These are phyloP conservation scores for Erysimum cheiranthoides DNA, from an alignment of 345 rosid species.

Conservation along the genomic window DNA sequence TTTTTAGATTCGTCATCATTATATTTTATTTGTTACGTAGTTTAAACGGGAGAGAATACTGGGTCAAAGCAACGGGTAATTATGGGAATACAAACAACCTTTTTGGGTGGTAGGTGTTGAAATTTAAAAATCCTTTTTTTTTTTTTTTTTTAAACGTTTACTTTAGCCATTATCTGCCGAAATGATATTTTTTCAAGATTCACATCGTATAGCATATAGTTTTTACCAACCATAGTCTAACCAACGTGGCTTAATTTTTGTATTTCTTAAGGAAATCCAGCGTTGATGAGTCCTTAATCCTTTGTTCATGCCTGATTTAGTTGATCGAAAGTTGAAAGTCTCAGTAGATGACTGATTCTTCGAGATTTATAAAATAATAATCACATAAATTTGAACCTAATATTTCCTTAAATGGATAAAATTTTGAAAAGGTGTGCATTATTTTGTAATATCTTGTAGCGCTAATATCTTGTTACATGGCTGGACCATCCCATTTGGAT, in stretches of 20 bases:
- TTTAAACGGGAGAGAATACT: slow-evolving; percentile 15
- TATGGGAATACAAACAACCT: background rate
- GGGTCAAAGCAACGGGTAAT: slow-evolving; percentile 37
- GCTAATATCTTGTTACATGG: slow-evolving; percentile 24
- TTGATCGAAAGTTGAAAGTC: background rate
- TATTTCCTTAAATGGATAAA: background rate
- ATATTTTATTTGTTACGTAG: slow-evolving; percentile 19
- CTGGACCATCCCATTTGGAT: slow-evolving; percentile 22
- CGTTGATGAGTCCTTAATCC: slow-evolving; percentile 25
- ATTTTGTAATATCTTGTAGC: background rate
- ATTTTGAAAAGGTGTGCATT: slow-evolving; percentile 24
- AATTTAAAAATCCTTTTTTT: background rate
- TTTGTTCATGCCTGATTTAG: slow-evolving; percentile 23
- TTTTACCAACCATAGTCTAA: slow-evolving; percentile 15
- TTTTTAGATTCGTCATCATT: slow-evolving; percentile 23
- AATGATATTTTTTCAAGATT: background rate
- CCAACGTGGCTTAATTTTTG: background rate
- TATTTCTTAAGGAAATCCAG: background rate
- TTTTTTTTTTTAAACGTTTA: background rate
- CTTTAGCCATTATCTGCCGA: slow-evolving; percentile 7
- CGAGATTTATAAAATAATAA: background rate
- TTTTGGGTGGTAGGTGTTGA: slow-evolving; percentile 24
- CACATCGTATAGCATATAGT: background rate
- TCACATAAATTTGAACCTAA: background rate
- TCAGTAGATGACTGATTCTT: background rate